phyloP scores from a whole-genome alignment of 2,329 filamentous ascomycete species.

The Fusarium nanum region DNA sequence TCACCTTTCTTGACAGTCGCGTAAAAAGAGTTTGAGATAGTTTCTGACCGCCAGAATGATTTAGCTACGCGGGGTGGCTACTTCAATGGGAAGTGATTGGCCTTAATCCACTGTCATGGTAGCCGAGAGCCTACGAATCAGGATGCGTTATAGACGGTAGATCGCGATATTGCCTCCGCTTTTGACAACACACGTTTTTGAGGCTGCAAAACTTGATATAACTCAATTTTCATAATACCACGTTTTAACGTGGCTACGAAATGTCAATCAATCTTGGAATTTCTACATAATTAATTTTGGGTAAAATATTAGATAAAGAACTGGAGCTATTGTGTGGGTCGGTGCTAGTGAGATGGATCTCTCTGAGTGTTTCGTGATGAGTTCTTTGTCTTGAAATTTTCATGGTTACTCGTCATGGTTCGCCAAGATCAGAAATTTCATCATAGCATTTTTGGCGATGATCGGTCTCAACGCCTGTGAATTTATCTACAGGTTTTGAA shows the following conservation, averaged over 20 bases:
- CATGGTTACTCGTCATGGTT: not conserved
- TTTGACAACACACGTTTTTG: not conserved
- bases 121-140: slow-evolving; percentile 6
- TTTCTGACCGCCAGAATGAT: slow-evolving; percentile 3
- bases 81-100: slow-evolving; percentile 13
- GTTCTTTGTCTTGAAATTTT: not conserved
- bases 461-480: too few relatives aligned
- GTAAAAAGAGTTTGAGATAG: not conserved
- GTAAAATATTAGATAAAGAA: too few relatives aligned
- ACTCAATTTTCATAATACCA: not conserved
- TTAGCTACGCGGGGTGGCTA: not conserved
- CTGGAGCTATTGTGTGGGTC: not conserved
- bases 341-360: not conserved
- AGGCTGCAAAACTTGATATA: not conserved
- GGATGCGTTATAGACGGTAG: not conserved
- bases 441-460: too few relatives aligned
- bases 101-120: slow-evolving; percentile 5
- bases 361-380: not conserved
- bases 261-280: not conserved
- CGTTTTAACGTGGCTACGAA: not conserved
- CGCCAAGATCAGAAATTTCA: not conserved
- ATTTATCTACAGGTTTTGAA: not conserved
- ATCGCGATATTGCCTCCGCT: slow-evolving; percentile 1
- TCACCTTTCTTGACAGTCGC: not conserved
- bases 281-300: not conserved